Base-by-base conservation (phyloP, 371 early-diverging fungal genomes). In the Saksenaea vasiformis region DNA sequence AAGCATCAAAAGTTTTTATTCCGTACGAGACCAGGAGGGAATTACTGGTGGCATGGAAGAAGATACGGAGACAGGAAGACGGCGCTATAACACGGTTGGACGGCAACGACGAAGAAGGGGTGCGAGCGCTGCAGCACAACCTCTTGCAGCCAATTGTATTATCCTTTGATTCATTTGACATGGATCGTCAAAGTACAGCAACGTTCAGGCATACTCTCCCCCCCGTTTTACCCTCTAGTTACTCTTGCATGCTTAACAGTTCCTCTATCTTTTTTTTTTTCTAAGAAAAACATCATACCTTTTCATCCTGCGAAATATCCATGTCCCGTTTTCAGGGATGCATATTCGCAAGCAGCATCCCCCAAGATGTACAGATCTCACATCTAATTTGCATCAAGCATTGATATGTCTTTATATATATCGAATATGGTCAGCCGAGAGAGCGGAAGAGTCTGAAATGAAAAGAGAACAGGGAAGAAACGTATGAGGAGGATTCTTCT, bases 1-100 rank as follows among this genome's bases (percentile, higher is more conserved):
- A 27, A 61, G 65, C 4, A 78, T 81, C 69, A 78, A 78, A 55
- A 81, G 78, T 22, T 76, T 78, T 53, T 81, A 76, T 55, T 78
- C 78, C 10, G 76, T 76, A 70, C 60, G 61, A 36, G 60, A 65
- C 2, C 59, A 66, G 5, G 58, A 61, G 35, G 56, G 28, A 1
- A 56, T 19, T 54, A 57, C 13, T 39, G 55, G 19, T 22, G 47
- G 54, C 10, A 55, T 59, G 5, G 68, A 67, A 43, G 62, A 67
- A n/a, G 56, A 60, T 24, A 26, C n/a, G 26, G 60, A 28, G 53
- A 44, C 60, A 19, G 27, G 59, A 58, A 26, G 34, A 9, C 27
- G 44, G 47, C 59, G 65, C 27, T 61, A 72, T 38, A 68, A 68
- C 22, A 62, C 57, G 31, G 47, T 65, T 36, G 51, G 55, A 59